These are phyloP conservation scores for Diaporthe longicolla DNA, from an alignment of 2,329 filamentous ascomycete genomes.

Conservation along the genomic window DNA sequence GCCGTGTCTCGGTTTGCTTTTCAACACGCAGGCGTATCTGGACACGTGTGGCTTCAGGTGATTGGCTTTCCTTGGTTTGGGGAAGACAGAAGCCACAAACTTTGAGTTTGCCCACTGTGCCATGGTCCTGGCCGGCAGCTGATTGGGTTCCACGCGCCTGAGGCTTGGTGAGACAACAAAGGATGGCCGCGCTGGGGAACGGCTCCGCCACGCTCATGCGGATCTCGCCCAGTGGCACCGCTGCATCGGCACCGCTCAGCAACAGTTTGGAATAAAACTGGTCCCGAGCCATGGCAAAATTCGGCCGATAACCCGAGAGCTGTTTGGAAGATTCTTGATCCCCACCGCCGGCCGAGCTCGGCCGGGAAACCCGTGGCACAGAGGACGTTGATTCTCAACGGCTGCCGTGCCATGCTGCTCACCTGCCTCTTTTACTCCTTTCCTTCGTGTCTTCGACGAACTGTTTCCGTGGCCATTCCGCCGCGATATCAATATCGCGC, in stretches of 20 bases:
- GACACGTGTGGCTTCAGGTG: not conserved
- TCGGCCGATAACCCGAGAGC: slow-evolving; percentile 3
- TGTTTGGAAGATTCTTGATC: not conserved
- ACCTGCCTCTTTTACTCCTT: slow-evolving; percentile 37
- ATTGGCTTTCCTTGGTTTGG: not conserved
- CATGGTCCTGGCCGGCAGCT: not conserved
- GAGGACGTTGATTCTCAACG: not conserved
- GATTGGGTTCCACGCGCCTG: slow-evolving; percentile 16
- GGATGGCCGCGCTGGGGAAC: not conserved
- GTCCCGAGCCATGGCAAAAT: not conserved
- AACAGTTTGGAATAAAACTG: not conserved
- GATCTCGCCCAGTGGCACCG: slow-evolving; percentile 4
- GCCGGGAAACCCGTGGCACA: not conserved
- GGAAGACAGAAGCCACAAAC: no score
- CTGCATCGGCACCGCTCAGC: not conserved
- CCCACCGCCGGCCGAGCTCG: slow-evolving; percentile 7
- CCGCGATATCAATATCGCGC: slow-evolving; percentile 88
- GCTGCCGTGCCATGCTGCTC: not conserved
- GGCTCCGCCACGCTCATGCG: slow-evolving; percentile 20
- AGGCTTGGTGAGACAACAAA: not conserved
- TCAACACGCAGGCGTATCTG: not conserved
- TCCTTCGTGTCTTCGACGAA: slow-evolving; percentile 40
- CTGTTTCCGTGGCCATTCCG: slow-evolving; percentile 89
- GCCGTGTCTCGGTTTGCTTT: not conserved
- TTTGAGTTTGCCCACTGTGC: not conserved